These are phyloP conservation scores for Scytalidium lignicola DNA, from an alignment of 2,329 filamentous ascomycete genomes.

Conservation along the genomic window DNA sequence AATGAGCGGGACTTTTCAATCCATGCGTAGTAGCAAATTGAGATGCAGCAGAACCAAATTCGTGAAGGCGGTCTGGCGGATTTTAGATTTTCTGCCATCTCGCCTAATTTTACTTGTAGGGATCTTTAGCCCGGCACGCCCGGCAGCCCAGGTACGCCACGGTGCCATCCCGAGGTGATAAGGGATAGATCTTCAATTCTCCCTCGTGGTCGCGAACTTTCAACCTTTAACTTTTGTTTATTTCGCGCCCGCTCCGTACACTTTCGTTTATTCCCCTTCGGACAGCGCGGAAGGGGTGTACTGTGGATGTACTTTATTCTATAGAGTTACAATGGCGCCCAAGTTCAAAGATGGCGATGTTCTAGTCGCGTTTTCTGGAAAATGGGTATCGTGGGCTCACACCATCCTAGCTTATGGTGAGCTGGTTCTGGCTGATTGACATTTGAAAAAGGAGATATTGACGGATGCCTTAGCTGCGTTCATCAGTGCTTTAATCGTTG, in stretches of 20 bases:
- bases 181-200: background rate
- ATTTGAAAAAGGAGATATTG: constrained; percentile 8
- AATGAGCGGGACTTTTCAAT: background rate
- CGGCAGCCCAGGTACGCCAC: background rate
- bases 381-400: constrained; percentile 87
- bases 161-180: background rate
- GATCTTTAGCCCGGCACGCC: background rate
- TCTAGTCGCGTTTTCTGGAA: constrained; percentile 67
- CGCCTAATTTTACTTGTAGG: background rate
- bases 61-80: background rate
- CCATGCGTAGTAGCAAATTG: background rate
- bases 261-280: constrained; percentile 11
- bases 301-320: constrained; percentile 21
- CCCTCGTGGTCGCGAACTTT: background rate
- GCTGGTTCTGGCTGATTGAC: constrained; percentile 23
- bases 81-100: background rate
- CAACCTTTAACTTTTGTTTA: background rate
- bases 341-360: constrained; percentile 60
- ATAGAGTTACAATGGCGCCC: constrained; percentile 33
- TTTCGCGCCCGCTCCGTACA: constrained; percentile 8
- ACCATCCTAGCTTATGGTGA: constrained; percentile 76
- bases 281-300: constrained; percentile 20
- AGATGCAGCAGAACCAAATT: background rate
- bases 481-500: constrained; percentile 76
- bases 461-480: constrained; percentile 61